phyloP scores from a whole-genome alignment of 225 moss, liverwort and hornwort genomes.

The Climacium dendroides region DNA sequence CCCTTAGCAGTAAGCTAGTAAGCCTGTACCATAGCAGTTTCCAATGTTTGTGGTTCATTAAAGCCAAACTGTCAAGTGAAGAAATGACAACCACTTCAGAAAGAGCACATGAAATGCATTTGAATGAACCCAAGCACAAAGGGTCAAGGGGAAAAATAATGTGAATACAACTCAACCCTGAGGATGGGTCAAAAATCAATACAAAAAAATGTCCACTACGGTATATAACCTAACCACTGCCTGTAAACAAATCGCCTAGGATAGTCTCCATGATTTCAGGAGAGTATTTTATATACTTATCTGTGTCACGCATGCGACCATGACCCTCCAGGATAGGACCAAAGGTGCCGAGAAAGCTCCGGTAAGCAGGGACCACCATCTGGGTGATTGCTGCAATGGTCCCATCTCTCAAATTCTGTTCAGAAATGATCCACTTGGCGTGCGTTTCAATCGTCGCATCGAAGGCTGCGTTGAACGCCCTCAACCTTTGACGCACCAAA shows the following conservation, averaged over 20 bases:
- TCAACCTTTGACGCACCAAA: conserved; percentile 51
- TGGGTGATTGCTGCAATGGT: conserved; percentile 56
- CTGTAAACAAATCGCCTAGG: conserved; percentile 55
- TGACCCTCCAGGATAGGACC: conserved; percentile 27
- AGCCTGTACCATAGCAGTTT: not conserved
- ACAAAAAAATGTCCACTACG: not conserved
- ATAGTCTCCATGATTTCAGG: conserved; percentile 70
- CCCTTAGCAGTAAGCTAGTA: not conserved
- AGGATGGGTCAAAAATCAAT: not conserved
- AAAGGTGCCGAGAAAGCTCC: conserved; percentile 49
- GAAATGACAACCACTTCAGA: not conserved
- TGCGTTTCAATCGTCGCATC: conserved; percentile 56
- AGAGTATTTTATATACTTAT: conserved; percentile 61
- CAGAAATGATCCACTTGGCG: conserved; percentile 53
- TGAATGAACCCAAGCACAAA: not conserved
- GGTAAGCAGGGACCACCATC: conserved; percentile 75
- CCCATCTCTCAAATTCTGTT: conserved; percentile 56
- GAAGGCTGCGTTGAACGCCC: conserved; percentile 43
- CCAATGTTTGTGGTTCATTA: not conserved
- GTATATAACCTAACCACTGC: not conserved
- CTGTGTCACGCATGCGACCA: conserved; percentile 17
- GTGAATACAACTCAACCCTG: not conserved
- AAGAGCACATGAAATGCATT: not conserved
- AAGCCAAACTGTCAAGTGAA: not conserved
- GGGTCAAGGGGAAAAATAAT: not conserved